Percentiles rank a stretch among this genome's conserved stretches.
Evolutionary conservation across 202 grass and related monocot species (phyloP).

Genomic region (Setaria viridis): DNA sequence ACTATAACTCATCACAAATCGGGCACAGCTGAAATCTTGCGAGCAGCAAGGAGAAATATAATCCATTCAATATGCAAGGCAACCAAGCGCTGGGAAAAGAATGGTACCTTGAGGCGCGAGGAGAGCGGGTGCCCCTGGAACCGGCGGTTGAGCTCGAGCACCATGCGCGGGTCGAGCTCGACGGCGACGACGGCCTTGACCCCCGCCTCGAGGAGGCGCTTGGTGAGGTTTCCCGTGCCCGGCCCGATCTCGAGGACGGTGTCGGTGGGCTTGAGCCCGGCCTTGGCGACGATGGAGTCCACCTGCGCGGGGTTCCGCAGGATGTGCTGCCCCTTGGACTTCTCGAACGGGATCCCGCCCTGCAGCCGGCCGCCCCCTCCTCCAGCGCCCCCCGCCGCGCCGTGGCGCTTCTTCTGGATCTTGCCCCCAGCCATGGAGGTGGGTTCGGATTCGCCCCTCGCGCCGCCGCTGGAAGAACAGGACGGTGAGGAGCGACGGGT

Average conservation of each 20-base stretch:
- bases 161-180: constrained; percentile 97
- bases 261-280: constrained; percentile 89
- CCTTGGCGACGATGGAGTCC: constrained; percentile 82
- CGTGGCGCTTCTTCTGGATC: constrained; percentile 81
- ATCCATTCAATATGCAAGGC: not conserved
- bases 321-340: constrained; percentile 95
- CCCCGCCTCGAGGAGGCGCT: constrained; percentile 82
- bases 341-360: constrained; percentile 86
- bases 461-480: constrained; percentile 2
- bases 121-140: constrained; percentile 78
- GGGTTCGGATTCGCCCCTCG: not conserved
- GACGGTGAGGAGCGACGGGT: not conserved
- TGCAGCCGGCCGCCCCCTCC: constrained; percentile 48
- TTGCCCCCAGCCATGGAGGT: constrained; percentile 76
- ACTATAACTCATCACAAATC: not conserved
- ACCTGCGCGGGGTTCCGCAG: constrained; percentile 78
- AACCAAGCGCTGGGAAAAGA: not conserved
- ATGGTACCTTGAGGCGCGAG: constrained; percentile 63
- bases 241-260: constrained; percentile 94
- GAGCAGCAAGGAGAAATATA: not conserved
- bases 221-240: constrained; percentile 86
- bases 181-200: constrained; percentile 88
- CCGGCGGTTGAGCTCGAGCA: constrained; percentile 83
- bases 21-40: not conserved
- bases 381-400: constrained; percentile 32